These are phyloP conservation scores for Colletotrichum acutatum DNA, from an alignment of 2,329 filamentous ascomycete species.

Conservation along the genomic window DNA sequence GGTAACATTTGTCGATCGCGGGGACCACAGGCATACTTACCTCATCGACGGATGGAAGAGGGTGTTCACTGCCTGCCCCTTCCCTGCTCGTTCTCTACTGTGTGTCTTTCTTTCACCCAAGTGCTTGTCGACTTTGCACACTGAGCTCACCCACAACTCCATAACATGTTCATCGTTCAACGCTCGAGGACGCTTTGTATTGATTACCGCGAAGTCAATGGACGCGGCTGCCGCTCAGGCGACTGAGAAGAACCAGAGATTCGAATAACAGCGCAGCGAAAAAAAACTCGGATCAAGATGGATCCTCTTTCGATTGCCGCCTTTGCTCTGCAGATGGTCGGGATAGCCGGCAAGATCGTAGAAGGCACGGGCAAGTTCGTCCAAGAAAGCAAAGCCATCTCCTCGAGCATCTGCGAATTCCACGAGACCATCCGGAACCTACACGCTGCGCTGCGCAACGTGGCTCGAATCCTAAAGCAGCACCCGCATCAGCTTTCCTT, in stretches of 20 bases:
- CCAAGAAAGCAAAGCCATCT: constrained; percentile 34
- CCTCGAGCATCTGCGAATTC: constrained; percentile 38
- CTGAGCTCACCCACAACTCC: not conserved
- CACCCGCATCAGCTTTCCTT: constrained; percentile 37
- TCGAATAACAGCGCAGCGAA: not conserved
- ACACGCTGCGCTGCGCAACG: constrained; percentile 31
- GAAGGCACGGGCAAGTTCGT: constrained; percentile 40
- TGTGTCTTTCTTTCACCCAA: not conserved
- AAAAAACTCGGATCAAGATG: constrained; percentile 20
- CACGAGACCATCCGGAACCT: constrained; percentile 39
- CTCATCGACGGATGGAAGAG: not conserved
- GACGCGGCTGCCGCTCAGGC: not conserved
- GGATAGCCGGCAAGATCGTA: constrained; percentile 35
- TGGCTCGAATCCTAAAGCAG: constrained; percentile 36
- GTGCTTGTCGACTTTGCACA: not conserved
- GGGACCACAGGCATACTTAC: not conserved
- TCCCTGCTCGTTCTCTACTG: not conserved
- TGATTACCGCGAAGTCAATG: not conserved
- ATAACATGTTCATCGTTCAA: constrained; percentile 6
- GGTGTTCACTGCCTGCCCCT: constrained; percentile 1
- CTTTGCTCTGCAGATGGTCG: constrained; percentile 37
- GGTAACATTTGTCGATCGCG: constrained; percentile 9
- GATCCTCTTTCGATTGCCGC: constrained; percentile 39
- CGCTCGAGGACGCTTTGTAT: not conserved
- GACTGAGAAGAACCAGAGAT: not conserved